Evolutionary conservation across 2,329 filamentous ascomycete genomes (phyloP), one percentile per base, ranked within the genome.

Genomic region (Talaromyces rugulosus): DNA sequence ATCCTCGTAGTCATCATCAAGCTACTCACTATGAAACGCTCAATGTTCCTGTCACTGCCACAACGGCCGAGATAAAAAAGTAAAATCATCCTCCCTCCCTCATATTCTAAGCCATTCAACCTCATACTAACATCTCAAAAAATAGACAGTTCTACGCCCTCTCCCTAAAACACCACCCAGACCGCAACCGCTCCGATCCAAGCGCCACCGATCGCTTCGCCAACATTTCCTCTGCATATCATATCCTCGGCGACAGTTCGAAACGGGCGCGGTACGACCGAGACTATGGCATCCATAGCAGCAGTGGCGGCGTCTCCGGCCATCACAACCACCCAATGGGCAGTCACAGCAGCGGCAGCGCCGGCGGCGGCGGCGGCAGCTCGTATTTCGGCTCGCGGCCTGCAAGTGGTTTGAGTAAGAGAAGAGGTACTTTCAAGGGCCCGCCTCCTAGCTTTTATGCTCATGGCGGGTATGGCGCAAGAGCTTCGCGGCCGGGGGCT

Each of bases 81-180:
- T 92, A 73, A 40, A 64, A 23, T 23, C 23, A 23, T 23, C 23
- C 23, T 23, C 61, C 36, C 28, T 14, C 23, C 23, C 36, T 62
- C 54, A 55, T 18, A 50, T 36, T 9, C 23, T 23, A 23, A 23
- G 23, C 23, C 23, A 23, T 23, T 23, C 23, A 23, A 23, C 23
- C 31, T 33, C 31, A 33, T 14, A 36, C 36, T 40, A 40, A 40
- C 36, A 40, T 40, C 47, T 51, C 6, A 31, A 44, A 31, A 16
- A 50, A 57, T n/a, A 81, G 79, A 68, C 78, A 86, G 74, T 99
- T 97, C 85, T 98, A 97, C 83, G 78, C 84, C 64, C 90, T 98
- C 74, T 96, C 92, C 72, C 96, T 97, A 78, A 80, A 84, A 59
- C 89, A 96, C 83, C 95, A 99, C 77, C 95, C 95, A 0, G 95